These are phyloP conservation scores for Ophiostoma ulmi DNA, from an alignment of 2,329 filamentous ascomycete genomes.

Conservation along the genomic window DNA sequence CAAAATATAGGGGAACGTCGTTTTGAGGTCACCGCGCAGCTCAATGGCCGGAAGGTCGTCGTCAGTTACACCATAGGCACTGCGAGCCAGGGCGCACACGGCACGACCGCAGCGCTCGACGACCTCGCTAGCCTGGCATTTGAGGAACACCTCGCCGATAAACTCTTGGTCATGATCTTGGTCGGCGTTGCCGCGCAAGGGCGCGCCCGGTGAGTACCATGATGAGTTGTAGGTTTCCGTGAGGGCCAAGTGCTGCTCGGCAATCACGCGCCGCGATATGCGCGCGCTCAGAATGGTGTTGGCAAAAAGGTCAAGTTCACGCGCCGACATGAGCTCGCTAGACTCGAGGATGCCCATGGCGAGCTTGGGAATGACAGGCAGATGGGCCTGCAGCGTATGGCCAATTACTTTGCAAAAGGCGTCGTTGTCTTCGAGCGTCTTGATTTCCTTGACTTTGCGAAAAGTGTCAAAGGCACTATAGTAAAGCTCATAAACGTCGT, in stretches of 20 bases:
- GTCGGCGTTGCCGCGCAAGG: slow-evolving; percentile 61
- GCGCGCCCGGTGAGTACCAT: slow-evolving; percentile 80
- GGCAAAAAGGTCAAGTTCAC: slow-evolving; percentile 89
- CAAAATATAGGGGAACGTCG: slow-evolving; percentile 93
- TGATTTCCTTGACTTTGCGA: slow-evolving; percentile 76
- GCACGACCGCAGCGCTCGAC: slow-evolving; percentile 76
- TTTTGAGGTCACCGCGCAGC: slow-evolving; percentile 77
- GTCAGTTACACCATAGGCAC: slow-evolving; percentile 63
- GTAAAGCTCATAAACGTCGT: slow-evolving; percentile 93
- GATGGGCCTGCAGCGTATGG: slow-evolving; percentile 75
- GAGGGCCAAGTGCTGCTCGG: slow-evolving; percentile 91
- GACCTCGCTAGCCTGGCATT: slow-evolving; percentile 85
- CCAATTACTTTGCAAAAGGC: slow-evolving; percentile 74
- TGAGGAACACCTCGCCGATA: slow-evolving; percentile 91
- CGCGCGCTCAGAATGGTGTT: slow-evolving; percentile 88
- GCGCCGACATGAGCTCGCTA: slow-evolving; percentile 70
- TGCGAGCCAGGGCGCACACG: slow-evolving; percentile 66
- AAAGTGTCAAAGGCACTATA: slow-evolving; percentile 93
- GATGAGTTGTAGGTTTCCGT: slow-evolving; percentile 90
- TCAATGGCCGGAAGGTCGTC: slow-evolving; percentile 72
- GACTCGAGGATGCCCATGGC: slow-evolving; percentile 94
- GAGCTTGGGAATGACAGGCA: slow-evolving; percentile 88
- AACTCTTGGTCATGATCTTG: slow-evolving; percentile 43
- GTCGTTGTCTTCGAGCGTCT: slow-evolving; percentile 84
- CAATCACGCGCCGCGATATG: slow-evolving; percentile 92